A percentile compares a stretch with the other conserved stretches of the same genome.
Conservation (phyloP, 306 rosid genomes). For the Ziziphus jujuba region DNA sequence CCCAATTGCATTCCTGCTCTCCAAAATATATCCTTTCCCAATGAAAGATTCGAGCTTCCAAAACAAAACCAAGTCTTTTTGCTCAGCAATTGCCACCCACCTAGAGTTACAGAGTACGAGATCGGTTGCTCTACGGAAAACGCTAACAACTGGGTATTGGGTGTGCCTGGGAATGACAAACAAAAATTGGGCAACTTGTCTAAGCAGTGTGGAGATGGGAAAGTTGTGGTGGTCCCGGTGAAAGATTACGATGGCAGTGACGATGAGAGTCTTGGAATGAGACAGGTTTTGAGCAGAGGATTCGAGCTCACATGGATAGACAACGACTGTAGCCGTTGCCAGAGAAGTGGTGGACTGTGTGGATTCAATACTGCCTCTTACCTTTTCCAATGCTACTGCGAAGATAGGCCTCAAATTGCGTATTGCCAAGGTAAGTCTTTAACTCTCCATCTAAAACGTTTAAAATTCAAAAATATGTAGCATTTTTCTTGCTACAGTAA, state of each 20-base stretch:
- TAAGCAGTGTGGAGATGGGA: conserved; percentile 15
- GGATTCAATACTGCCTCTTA: conserved; percentile 15
- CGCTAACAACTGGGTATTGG: conserved; percentile 30
- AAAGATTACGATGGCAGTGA: background rate
- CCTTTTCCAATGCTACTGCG: conserved; percentile 48
- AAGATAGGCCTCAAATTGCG: conserved; percentile 52
- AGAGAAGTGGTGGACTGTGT: conserved; percentile 39
- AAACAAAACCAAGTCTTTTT: conserved; percentile 20
- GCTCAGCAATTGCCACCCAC: conserved; percentile 30
- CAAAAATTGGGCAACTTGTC: background rate
- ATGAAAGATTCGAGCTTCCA: background rate
- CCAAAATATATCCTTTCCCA: conserved; percentile 15
- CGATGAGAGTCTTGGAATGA: background rate
- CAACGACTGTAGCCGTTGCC: conserved; percentile 30
- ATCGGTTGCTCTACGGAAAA: conserved; percentile 32
- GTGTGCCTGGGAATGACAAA: conserved; percentile 18
- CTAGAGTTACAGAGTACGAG: background rate
- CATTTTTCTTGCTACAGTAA: too few species aligned
- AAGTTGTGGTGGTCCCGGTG: conserved; percentile 3
- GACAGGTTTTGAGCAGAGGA: conserved; percentile 46
- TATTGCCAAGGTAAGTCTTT: conserved; percentile 51
- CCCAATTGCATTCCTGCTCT: conserved; percentile 9
- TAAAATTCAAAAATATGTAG: too few species aligned
- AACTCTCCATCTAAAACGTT: too few species aligned
- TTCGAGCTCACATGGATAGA: conserved; percentile 50